Conservation (phyloP, 768 basidiomycete genomes). For the Suillus occidentalis region DNA sequence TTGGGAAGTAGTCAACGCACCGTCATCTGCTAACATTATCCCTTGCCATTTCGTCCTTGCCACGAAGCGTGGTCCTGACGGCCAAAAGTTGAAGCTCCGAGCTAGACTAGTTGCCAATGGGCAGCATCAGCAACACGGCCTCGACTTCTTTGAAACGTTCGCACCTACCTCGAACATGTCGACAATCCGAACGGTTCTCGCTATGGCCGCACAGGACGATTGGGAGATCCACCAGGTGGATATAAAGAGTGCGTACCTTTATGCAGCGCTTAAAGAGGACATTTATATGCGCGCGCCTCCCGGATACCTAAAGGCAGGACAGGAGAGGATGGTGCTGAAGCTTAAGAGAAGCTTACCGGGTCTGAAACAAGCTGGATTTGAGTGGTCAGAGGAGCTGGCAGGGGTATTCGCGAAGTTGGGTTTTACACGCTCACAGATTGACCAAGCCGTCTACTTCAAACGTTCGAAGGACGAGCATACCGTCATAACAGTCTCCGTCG, state of each 20-base stretch:
- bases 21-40: too few species aligned
- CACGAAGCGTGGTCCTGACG: not conserved
- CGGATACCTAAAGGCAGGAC: constrained; percentile 16
- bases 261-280: constrained; percentile 18
- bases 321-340: constrained; percentile 32
- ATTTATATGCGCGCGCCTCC: constrained; percentile 40
- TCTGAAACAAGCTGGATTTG: constrained; percentile 33
- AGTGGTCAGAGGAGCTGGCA: constrained; percentile 29
- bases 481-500: too few species aligned
- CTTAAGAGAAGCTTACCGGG: too few species aligned
- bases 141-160: constrained; percentile 26
- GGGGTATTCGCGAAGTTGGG: not conserved
- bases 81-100: not conserved
- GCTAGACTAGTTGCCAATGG: not conserved
- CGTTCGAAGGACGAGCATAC: not conserved
- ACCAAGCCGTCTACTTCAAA: not conserved
- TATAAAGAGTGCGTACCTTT: too few species aligned
- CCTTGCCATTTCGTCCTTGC: not conserved
- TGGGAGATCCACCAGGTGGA: too few species aligned
- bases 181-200: not conserved
- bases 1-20: too few species aligned
- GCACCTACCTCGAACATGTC: not conserved
- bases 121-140: not conserved
- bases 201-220: too few species aligned
- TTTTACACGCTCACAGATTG: not conserved